Evolutionary conservation across 2,329 filamentous ascomycete genomes (phyloP).

Genomic region (Knoxdaviesia capensis): DNA sequence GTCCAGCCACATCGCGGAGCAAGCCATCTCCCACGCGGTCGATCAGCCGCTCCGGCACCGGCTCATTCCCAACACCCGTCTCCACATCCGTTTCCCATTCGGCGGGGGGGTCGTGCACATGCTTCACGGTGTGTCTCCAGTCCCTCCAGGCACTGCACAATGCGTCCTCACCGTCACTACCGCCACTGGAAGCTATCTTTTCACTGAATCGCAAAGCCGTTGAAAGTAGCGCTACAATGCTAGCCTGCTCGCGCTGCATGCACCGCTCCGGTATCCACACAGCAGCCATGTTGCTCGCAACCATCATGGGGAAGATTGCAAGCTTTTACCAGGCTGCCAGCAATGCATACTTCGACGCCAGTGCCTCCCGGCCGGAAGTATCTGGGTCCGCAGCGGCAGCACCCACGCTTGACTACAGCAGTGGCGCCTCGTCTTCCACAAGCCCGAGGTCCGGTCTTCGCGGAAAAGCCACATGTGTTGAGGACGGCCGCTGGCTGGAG

Average conservation of each 20-base stretch:
- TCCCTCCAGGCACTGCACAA: constrained; percentile 26
- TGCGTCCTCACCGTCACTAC: constrained; percentile 15
- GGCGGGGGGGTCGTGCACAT: constrained; percentile 17
- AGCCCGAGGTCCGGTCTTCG: too few relatives aligned
- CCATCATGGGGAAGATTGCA: constrained; percentile 25
- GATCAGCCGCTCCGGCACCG: background rate
- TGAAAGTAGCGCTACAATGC: constrained; percentile 24
- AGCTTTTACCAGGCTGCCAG: constrained; percentile 23
- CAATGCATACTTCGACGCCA: constrained; percentile 17
- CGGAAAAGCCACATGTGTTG: too few relatives aligned
- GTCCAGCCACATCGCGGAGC: constrained; percentile 4
- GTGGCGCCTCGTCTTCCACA: too few relatives aligned
- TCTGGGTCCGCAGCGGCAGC: too few relatives aligned
- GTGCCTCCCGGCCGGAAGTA: too few relatives aligned
- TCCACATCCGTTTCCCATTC: constrained; percentile 11
- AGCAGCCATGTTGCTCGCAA: constrained; percentile 26
- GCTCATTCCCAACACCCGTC: constrained; percentile 5
- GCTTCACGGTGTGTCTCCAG: constrained; percentile 24
- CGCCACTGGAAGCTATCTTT: constrained; percentile 23
- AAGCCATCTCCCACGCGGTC: background rate
- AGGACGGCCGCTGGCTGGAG: constrained; percentile 25
- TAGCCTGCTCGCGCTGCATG: constrained; percentile 24
- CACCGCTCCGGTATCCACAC: constrained; percentile 21
- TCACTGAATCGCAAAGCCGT: constrained; percentile 25
- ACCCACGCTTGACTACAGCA: too few relatives aligned